Conservation (phyloP, 2,329 filamentous ascomycete genomes). For the Sordariomycetes sp. region DNA sequence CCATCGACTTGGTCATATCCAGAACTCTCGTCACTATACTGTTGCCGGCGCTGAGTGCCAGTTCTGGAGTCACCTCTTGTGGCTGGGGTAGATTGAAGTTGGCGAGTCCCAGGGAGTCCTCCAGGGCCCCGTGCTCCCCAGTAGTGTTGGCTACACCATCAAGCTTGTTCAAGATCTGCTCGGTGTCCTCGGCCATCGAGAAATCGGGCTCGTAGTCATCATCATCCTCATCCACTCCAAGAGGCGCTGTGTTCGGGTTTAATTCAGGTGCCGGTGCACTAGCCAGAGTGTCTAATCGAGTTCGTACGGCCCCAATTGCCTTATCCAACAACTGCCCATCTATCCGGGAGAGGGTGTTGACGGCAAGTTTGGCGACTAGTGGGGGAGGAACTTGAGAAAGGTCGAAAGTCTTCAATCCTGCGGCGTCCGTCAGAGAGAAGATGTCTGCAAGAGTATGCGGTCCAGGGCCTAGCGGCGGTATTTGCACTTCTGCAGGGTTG, state of each 20-base stretch:
- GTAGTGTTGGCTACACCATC: slow-evolving; percentile 55
- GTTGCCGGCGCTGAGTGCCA: slow-evolving; percentile 65
- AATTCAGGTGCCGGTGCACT: slow-evolving; percentile 34
- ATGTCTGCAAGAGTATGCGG: slow-evolving; percentile 73
- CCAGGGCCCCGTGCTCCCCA: slow-evolving; percentile 15
- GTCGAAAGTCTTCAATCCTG: slow-evolving; percentile 69
- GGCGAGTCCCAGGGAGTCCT: slow-evolving; percentile 52
- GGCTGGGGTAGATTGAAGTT: slow-evolving; percentile 75
- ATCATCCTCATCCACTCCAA: slow-evolving; percentile 70
- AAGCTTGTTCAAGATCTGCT: slow-evolving; percentile 69
- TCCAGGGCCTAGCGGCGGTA: slow-evolving; percentile 65
- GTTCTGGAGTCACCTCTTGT: slow-evolving; percentile 59
- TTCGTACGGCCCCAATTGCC: slow-evolving; percentile 58
- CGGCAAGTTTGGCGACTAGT: slow-evolving; percentile 71
- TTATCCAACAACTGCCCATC: slow-evolving; percentile 60
- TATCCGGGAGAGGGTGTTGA: slow-evolving; percentile 65
- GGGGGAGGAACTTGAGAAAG: slow-evolving; percentile 69
- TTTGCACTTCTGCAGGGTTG: slow-evolving; percentile 34
- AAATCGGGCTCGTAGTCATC: slow-evolving; percentile 85
- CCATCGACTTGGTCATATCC: slow-evolving; percentile 62
- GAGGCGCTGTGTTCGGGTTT: slow-evolving; percentile 49
- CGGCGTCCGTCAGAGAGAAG: slow-evolving; percentile 72
- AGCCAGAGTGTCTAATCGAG: slow-evolving; percentile 36
- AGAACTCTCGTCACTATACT: slow-evolving; percentile 71
- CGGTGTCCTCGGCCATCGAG: slow-evolving; percentile 64